phyloP scores from a whole-genome alignment of 257 asterid genomes.

The Galeopsis tetrahit region DNA sequence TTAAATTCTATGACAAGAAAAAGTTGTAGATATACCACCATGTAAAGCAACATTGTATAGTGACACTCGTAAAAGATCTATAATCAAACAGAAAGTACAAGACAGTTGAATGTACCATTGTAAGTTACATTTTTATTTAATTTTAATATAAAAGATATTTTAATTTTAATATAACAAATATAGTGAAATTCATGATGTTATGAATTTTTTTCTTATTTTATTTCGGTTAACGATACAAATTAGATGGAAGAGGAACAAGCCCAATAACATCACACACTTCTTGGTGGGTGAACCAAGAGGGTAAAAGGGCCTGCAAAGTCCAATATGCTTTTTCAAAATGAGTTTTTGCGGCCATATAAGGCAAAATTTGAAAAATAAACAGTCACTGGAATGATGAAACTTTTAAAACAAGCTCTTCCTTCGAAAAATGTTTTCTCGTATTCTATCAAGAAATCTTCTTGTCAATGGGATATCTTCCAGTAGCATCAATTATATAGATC shows the following conservation, averaged over 20 bases:
- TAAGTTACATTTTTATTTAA: not conserved
- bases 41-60: not conserved
- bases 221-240: not conserved
- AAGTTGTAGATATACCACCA: not conserved
- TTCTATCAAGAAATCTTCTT: not conserved
- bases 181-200: not conserved
- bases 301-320: not conserved
- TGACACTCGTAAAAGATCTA: conserved; percentile 2
- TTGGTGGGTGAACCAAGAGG: not conserved
- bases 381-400: not conserved
- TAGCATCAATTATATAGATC: not conserved
- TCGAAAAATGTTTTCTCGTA: not conserved
- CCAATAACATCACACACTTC: not conserved
- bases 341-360: conserved; percentile 16
- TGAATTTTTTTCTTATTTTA: not conserved
- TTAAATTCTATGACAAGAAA: not conserved
- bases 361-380: not conserved
- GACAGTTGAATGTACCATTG: not conserved
- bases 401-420: not conserved
- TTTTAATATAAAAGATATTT: too few relatives aligned
- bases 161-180: not conserved
- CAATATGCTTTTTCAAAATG: not conserved
- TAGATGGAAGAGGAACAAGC: not conserved
- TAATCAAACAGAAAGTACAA: not conserved
- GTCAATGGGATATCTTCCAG: not conserved